Percentiles rank a stretch among this genome's conserved stretches.
Evolutionary conservation across 768 basidiomycete genomes (phyloP).

Genomic region (Tremella fuciformis): DNA sequence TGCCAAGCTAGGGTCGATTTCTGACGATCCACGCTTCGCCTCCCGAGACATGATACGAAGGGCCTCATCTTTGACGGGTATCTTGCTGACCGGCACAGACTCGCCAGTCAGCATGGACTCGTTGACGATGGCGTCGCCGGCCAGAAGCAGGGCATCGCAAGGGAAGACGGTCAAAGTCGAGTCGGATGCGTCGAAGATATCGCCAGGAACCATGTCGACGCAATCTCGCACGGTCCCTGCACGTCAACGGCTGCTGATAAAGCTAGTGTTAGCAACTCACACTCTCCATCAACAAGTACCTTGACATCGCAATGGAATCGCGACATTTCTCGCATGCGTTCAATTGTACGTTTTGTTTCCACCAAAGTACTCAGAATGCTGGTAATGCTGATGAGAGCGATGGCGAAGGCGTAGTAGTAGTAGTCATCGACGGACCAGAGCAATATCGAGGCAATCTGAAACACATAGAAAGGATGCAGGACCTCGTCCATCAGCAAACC

Average conservation of each 20-base stretch:
- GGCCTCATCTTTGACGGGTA: slow-evolving; percentile 75
- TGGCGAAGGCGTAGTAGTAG: slow-evolving; percentile 96
- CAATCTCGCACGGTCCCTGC: slow-evolving; percentile 73
- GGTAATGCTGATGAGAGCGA: slow-evolving; percentile 79
- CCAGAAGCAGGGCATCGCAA: slow-evolving; percentile 84
- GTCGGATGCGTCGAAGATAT: slow-evolving; percentile 82
- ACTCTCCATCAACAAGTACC: slow-evolving; percentile 67
- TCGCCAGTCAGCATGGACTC: slow-evolving; percentile 92
- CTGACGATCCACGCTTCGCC: slow-evolving; percentile 57
- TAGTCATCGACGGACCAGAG: slow-evolving; percentile 95
- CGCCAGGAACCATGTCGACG: slow-evolving; percentile 79
- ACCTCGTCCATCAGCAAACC: slow-evolving; percentile 86
- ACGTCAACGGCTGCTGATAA: background rate
- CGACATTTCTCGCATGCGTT: slow-evolving; percentile 94
- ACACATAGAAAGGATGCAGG: slow-evolving; percentile 96
- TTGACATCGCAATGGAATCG: slow-evolving; percentile 75
- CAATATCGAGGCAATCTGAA: slow-evolving; percentile 91
- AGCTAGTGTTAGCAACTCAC: slow-evolving; percentile 55
- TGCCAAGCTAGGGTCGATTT: slow-evolving; percentile 59
- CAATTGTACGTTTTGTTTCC: slow-evolving; percentile 91
- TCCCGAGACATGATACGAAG: slow-evolving; percentile 65
- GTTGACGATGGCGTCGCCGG: slow-evolving; percentile 95
- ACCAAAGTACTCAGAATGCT: slow-evolving; percentile 82
- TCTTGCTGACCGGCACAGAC: slow-evolving; percentile 92
- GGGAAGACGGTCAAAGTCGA: slow-evolving; percentile 72